Base-by-base conservation (phyloP, 495 filamentous ascomycete genomes). In the Daldinia vernicosa region DNA sequence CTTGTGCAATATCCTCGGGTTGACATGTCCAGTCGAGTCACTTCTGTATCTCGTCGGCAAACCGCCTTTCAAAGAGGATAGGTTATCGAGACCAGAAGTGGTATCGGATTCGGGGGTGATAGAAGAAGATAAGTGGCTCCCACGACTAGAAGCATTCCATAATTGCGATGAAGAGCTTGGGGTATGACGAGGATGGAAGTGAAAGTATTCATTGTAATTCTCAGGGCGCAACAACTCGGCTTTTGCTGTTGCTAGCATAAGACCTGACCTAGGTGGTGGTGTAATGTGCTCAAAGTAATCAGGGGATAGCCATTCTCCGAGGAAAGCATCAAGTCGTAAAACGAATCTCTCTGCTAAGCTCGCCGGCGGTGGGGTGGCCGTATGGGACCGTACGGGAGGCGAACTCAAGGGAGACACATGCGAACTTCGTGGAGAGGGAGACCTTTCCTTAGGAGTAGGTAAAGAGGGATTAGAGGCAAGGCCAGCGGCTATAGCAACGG, bases 251-350 rank as follows among this genome's bases (percentile, higher is more conserved):
- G 91, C 90, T 1, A 98, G 85, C 92, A 99, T 94, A 79, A 94
- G 87, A 15, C 90, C 86, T 2, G 93, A 94, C 50, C 86, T 85
- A 2, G 95, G 96, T 14, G 95, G 95, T 2, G 93, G 93, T 9
- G 91, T 94, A 72, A 98, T 98, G 33, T 90, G 83, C 45, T 95
- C 93, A 74, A 92, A 99, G 75, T 99, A 99, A 74, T 93, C 90
- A 4, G 93, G 92, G 4, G 90, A 91, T 45, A 98, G 84, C 95
- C 95, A 99, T 82, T 99, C 95, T 15, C 96, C 96, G 3, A 98
- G 85, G 76, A 94, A 96, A 0, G 96, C 90, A 80, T 98, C 96
- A 6, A 98, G 85, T 1, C 95, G 90, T 55, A 98, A 76, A 7
- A 88, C 79, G 2, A 87, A 82, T 75, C 85, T 92, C 37, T 83